A percentile compares a stretch with the other conserved stretches of the same genome.
Conservation (phyloP, 2,329 filamentous ascomycete genomes). For the Chaetothyriales sp. region DNA sequence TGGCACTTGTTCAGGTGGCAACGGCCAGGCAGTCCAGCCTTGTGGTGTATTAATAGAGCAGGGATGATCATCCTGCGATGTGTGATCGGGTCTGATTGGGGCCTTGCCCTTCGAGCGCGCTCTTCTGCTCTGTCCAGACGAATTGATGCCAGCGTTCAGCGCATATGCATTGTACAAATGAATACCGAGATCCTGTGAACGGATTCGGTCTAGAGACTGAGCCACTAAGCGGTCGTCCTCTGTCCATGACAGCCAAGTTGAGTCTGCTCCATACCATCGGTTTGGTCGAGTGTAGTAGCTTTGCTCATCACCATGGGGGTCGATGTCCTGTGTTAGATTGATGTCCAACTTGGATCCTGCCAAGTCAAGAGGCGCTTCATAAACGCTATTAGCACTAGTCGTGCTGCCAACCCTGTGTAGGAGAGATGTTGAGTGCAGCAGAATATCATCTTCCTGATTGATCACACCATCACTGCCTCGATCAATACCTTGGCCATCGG, state of each 20-base stretch:
- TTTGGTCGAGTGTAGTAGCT: conserved; percentile 44
- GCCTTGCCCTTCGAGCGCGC: not conserved
- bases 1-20: conserved; percentile 50
- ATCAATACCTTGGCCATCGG: not conserved
- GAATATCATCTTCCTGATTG: not conserved
- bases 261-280: conserved; percentile 53
- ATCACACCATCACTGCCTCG: not conserved
- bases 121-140: conserved; percentile 2
- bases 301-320: not conserved
- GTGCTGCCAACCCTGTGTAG: not conserved
- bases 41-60: not conserved
- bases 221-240: conserved; percentile 63
- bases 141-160: conserved; percentile 41
- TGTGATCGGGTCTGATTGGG: not conserved
- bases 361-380: not conserved
- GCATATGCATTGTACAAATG: conserved; percentile 70
- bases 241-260: conserved; percentile 76
- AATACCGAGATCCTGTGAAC: conserved; percentile 53
- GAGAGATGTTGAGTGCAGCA: not conserved
- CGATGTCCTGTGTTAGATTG: not conserved
- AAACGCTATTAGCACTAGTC: not conserved
- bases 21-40: conserved; percentile 75
- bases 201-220: conserved; percentile 48
- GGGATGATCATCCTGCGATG: not conserved
- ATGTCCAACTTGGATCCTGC: not conserved